phyloP scores from a whole-genome alignment of 1,284 basidiomycete species.

The Afroboletus lepidellus region DNA sequence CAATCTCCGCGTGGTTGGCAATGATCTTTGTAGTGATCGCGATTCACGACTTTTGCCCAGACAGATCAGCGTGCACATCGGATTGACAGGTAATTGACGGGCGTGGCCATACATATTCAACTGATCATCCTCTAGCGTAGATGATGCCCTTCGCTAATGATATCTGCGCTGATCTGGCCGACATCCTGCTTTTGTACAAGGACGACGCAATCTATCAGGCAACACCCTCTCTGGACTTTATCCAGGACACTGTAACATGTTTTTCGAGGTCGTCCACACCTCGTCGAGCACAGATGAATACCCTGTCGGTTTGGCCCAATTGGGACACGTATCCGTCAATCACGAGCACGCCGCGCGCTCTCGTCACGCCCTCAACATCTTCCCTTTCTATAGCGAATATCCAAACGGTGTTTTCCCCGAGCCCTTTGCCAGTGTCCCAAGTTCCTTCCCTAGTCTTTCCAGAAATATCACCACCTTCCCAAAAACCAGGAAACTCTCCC shows the following conservation, averaged over 20 bases:
- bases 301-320: neutral
- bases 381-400: conserved; percentile 6
- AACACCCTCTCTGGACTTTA: neutral
- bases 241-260: conserved; percentile 1
- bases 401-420: conserved; percentile 28
- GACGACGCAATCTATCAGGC: conserved; percentile 10
- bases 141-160: conserved; percentile 1
- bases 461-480: conserved; percentile 30
- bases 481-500: conserved; percentile 25
- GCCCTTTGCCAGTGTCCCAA: conserved; percentile 25
- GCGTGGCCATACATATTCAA: neutral
- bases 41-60: neutral
- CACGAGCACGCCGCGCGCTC: conserved; percentile 8
- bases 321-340: neutral
- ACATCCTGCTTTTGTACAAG: conserved; percentile 8
- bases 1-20: conserved; percentile 2
- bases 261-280: conserved; percentile 16
- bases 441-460: conserved; percentile 18
- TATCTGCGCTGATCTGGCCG: conserved; percentile 8
- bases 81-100: conserved; percentile 20
- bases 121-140: conserved; percentile 8
- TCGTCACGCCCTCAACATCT: conserved; percentile 16
- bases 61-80: conserved; percentile 1
- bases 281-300: conserved; percentile 4
- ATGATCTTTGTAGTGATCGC: neutral